phyloP scores from a whole-genome alignment of 176 grass and related monocot genomes.

The Panicum miliaceum region DNA sequence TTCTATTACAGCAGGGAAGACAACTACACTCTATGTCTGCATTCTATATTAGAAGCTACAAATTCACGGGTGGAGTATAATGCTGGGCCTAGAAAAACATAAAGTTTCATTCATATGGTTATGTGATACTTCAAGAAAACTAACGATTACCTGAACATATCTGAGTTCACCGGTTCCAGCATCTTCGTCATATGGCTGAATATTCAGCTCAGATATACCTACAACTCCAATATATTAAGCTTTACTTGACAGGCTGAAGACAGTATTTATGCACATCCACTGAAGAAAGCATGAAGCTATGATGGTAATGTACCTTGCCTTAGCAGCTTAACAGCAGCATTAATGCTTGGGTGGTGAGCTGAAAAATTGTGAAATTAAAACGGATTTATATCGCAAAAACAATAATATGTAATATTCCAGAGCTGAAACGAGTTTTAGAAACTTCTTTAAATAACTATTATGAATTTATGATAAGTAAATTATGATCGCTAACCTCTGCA shows the following conservation, averaged over 20 bases:
- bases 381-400: neutral
- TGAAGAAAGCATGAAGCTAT: conserved; percentile 23
- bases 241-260: conserved; percentile 1
- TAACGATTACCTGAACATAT: conserved; percentile 85
- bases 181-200: conserved; percentile 86
- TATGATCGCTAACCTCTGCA: conserved; percentile 70
- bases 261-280: neutral
- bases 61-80: neutral
- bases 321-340: conserved; percentile 77
- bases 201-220: conserved; percentile 91
- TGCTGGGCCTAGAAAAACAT: neutral
- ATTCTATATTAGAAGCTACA: neutral
- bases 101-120: conserved; percentile 6
- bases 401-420: neutral
- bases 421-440: neutral
- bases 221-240: conserved; percentile 35
- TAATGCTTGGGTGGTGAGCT: conserved; percentile 97
- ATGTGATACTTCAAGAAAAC: conserved; percentile 40
- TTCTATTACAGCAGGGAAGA: conserved; percentile 9
- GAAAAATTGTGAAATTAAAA: conserved; percentile 40
- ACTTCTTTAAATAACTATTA: neutral
- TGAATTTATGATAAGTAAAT: neutral
- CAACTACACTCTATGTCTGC: neutral
- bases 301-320: conserved; percentile 62
- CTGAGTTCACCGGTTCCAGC: conserved; percentile 77